phyloP scores from a whole-genome alignment of 2,329 filamentous ascomycete species.

The Triangularia verruculosa region DNA sequence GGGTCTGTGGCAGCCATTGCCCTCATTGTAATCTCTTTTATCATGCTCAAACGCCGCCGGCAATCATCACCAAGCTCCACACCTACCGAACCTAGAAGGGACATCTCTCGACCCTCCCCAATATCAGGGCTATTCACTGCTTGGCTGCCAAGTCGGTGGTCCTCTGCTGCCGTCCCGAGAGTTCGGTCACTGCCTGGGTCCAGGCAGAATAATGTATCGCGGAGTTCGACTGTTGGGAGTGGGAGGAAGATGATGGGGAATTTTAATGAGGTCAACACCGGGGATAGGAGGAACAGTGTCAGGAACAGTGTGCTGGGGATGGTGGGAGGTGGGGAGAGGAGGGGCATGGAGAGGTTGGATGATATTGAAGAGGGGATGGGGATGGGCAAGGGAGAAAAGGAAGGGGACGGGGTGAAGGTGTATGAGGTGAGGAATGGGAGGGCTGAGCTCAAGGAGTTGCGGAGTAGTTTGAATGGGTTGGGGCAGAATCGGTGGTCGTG shows the following conservation, averaged over 20 bases:
- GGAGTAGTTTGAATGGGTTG: constrained; percentile 32
- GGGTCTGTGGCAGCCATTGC: constrained; percentile 34
- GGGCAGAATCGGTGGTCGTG: constrained; percentile 30
- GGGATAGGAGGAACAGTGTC: constrained; percentile 13
- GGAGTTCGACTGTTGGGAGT: background rate
- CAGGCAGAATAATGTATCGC: background rate
- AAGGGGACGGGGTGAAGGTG: constrained; percentile 8
- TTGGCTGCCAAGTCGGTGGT: constrained; percentile 12
- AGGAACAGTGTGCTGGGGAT: constrained; percentile 24
- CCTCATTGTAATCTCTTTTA: constrained; percentile 33
- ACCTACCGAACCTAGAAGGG: background rate
- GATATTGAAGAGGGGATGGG: constrained; percentile 24
- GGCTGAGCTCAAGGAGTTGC: constrained; percentile 20
- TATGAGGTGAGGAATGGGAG: constrained; percentile 19
- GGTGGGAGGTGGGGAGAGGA: constrained; percentile 17
- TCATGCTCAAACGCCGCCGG: constrained; percentile 33
- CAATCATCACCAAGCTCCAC: background rate
- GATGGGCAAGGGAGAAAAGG: background rate
- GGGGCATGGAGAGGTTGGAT: constrained; percentile 29
- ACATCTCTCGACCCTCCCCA: constrained; percentile 8
- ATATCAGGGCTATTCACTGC: constrained; percentile 18
- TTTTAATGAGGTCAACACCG: constrained; percentile 21
- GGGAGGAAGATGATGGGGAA: constrained; percentile 20
- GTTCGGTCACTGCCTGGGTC: background rate
- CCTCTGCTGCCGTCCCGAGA: background rate